Evolutionary conservation across 1,139 yeast species (phyloP).

Genomic region (Suhomyces yuchorum): DNA sequence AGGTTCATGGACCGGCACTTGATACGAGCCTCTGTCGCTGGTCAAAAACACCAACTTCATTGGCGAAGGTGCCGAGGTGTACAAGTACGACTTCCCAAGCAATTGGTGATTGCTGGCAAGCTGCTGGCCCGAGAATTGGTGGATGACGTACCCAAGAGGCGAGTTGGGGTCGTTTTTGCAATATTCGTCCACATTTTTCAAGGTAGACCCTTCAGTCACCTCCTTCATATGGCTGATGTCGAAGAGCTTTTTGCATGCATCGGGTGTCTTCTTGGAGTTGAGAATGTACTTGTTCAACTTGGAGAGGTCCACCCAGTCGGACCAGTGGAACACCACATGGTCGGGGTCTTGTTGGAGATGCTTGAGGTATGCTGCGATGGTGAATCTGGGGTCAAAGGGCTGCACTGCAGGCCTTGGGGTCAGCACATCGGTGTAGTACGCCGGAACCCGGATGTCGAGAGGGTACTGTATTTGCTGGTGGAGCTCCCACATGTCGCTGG

Average conservation of each 20-base stretch:
- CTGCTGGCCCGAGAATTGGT: slow-evolving; percentile 33
- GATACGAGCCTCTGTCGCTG: slow-evolving; percentile 20
- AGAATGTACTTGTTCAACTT: slow-evolving; percentile 30
- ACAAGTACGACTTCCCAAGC: slow-evolving; percentile 21
- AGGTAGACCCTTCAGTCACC: slow-evolving; percentile 2
- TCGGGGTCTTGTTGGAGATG: slow-evolving; percentile 21
- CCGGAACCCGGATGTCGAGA: slow-evolving; percentile 6
- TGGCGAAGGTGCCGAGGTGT: slow-evolving; percentile 20
- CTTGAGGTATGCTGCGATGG: slow-evolving; percentile 22
- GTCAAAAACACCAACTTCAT: slow-evolving; percentile 23
- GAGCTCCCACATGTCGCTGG: slow-evolving; percentile 33
- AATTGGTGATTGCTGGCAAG: slow-evolving; percentile 29
- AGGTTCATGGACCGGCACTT: slow-evolving; percentile 22
- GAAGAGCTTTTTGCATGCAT: slow-evolving; percentile 26
- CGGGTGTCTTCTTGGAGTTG: slow-evolving; percentile 12
- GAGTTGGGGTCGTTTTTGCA: slow-evolving; percentile 4
- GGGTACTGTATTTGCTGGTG: slow-evolving; percentile 14
- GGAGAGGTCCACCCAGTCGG: slow-evolving; percentile 45
- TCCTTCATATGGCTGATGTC: slow-evolving; percentile 17
- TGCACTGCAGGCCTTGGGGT: slow-evolving; percentile 18
- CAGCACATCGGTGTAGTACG: slow-evolving; percentile 7
- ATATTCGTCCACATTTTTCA: background rate
- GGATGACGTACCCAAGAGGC: slow-evolving; percentile 32
- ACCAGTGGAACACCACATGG: slow-evolving; percentile 41
- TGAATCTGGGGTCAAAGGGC: slow-evolving; percentile 29